Percentiles rank a stretch among this genome's conserved stretches.
Conservation (phyloP, 805 yeast genomes). For the Suhomyces sp. region DNA sequence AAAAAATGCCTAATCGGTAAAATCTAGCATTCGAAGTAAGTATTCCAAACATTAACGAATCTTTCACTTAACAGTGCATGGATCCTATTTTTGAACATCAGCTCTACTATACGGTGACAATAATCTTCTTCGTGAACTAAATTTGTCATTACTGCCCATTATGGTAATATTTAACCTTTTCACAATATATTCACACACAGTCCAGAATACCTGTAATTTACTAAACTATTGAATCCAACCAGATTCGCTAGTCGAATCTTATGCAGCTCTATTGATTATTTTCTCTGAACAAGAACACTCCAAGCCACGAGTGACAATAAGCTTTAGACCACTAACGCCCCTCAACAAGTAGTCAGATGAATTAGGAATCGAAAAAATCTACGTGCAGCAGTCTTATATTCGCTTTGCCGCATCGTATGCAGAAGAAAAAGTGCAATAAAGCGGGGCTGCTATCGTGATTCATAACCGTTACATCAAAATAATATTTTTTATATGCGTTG, state of each 20-base stretch:
- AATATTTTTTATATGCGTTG: background rate
- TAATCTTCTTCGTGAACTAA: background rate
- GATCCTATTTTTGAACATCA: background rate
- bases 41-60: too few species aligned
- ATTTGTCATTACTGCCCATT: background rate
- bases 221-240: background rate
- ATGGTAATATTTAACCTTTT: background rate
- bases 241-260: background rate
- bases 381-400: background rate
- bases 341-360: background rate
- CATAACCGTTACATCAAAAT: background rate
- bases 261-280: background rate
- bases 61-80: background rate
- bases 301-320: background rate
- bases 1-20: background rate
- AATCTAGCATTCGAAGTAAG: background rate
- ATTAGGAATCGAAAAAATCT: too few species aligned
- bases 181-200: background rate
- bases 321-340: background rate
- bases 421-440: background rate
- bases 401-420: background rate
- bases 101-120: background rate
- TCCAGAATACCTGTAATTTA: background rate
- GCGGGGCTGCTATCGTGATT: background rate
- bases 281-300: background rate